Conservation (phyloP, 2,329 filamentous ascomycete genomes). For the Orbilia oligospora region DNA sequence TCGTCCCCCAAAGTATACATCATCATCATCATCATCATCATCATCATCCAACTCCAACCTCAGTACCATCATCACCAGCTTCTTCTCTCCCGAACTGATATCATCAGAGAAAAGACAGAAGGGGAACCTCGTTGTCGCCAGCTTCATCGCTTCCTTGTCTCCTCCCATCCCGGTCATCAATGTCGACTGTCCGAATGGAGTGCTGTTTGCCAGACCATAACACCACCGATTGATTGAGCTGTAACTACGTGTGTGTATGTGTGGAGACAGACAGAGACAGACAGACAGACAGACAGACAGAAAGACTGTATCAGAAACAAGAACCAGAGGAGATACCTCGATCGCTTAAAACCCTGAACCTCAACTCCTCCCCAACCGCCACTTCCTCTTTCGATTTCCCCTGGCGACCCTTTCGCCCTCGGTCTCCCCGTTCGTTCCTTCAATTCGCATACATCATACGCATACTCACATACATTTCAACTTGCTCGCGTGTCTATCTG, state of each 20-base stretch:
- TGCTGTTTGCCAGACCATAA: slow-evolving; percentile 41
- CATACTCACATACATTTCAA: slow-evolving; percentile 4
- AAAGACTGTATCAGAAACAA: not conserved
- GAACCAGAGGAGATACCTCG: slow-evolving; percentile 17
- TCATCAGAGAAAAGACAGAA: not conserved
- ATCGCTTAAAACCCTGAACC: slow-evolving; percentile 61
- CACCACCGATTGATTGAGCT: slow-evolving; percentile 35
- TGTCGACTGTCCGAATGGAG: slow-evolving; percentile 55
- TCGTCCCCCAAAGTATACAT: too few species aligned
- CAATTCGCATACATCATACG: slow-evolving; percentile 32
- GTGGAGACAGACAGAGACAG: not conserved
- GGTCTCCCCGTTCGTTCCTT: slow-evolving; percentile 37
- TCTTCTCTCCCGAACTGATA: slow-evolving; percentile 1
- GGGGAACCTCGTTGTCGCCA: slow-evolving; percentile 6
- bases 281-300: not conserved
- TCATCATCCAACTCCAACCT: not conserved
- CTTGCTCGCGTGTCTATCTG: slow-evolving; percentile 20
- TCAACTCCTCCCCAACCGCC: slow-evolving; percentile 58
- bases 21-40: too few species aligned
- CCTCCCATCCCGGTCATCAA: slow-evolving; percentile 30
- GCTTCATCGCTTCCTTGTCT: slow-evolving; percentile 12
- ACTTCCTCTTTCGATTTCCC: slow-evolving; percentile 38
- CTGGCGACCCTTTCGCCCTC: slow-evolving; percentile 41
- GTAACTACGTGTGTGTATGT: slow-evolving; percentile 18
- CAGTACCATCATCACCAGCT: slow-evolving; percentile 7